phyloP scores from a whole-genome alignment of 495 filamentous ascomycete species.

The Chaetomium fimeti region DNA sequence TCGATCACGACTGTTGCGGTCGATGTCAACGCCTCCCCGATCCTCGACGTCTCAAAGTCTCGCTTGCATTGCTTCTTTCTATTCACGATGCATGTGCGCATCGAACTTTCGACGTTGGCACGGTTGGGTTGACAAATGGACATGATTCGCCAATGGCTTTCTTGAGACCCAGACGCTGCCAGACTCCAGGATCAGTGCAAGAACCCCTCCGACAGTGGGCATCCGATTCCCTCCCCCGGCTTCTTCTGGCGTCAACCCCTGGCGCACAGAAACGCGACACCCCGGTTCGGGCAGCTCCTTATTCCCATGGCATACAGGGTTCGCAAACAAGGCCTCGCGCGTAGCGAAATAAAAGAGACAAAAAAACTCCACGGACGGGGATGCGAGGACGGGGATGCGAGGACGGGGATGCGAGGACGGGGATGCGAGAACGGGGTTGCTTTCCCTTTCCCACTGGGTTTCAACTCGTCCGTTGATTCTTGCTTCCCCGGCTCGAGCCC shows the following conservation, averaged over 20 bases:
- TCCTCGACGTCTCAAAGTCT: background rate
- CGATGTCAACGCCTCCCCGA: background rate
- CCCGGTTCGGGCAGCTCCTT: background rate
- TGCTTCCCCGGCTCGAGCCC: too few species aligned
- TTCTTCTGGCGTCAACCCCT: background rate
- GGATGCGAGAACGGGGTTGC: too few species aligned
- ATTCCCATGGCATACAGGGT: slow-evolving; percentile 2
- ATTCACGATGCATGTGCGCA: background rate
- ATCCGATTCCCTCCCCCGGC: background rate
- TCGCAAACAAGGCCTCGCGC: background rate
- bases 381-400: background rate
- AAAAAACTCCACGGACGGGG: background rate
- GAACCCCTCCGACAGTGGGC: background rate
- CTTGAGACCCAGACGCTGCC: background rate
- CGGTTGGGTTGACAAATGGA: too few species aligned
- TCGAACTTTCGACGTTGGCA: background rate
- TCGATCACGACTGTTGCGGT: background rate
- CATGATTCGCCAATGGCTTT: slow-evolving; percentile 10
- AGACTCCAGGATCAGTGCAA: background rate
- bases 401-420: too few species aligned
- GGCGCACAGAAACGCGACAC: background rate
- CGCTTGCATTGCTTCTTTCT: background rate
- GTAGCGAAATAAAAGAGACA: slow-evolving; percentile 9
- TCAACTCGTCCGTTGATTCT: background rate
- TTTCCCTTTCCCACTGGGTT: background rate